A percentile compares a stretch with the other conserved stretches of the same genome.
phyloP scores from a whole-genome alignment of 441 rosid species.

The Capsella rubella region DNA sequence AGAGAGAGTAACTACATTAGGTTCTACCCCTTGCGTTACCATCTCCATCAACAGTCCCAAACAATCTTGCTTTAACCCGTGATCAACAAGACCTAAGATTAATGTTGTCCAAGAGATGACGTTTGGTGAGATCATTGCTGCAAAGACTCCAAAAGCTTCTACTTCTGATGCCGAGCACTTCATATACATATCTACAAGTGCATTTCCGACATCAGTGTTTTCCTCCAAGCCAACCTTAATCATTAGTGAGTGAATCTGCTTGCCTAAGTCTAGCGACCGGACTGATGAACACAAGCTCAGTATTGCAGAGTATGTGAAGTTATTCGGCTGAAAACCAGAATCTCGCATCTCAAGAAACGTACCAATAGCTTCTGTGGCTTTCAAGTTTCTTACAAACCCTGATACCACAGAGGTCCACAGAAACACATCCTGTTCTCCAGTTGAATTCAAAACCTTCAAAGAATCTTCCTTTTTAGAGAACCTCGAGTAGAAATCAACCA shows the following conservation, averaged over 20 bases:
- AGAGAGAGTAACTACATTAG: slow-evolving; percentile 62
- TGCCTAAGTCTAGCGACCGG: slow-evolving; percentile 50
- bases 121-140: slow-evolving; percentile 54
- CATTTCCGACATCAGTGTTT: slow-evolving; percentile 55
- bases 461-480: slow-evolving; percentile 52
- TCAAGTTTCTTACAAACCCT: slow-evolving; percentile 50
- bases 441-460: slow-evolving; percentile 44
- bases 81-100: slow-evolving; percentile 64
- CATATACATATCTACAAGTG: slow-evolving; percentile 59
- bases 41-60: slow-evolving; percentile 52
- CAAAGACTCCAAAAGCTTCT: slow-evolving; percentile 56
- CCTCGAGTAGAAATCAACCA: slow-evolving; percentile 56
- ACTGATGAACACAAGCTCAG: slow-evolving; percentile 51
- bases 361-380: slow-evolving; percentile 48
- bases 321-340: slow-evolving; percentile 49
- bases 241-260: slow-evolving; percentile 55
- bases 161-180: slow-evolving; percentile 50
- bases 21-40: slow-evolving; percentile 57
- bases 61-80: slow-evolving; percentile 52
- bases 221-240: slow-evolving; percentile 48
- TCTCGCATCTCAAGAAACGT: slow-evolving; percentile 53
- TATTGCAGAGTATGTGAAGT: slow-evolving; percentile 51
- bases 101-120: slow-evolving; percentile 77
- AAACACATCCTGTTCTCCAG: slow-evolving; percentile 47
- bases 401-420: slow-evolving; percentile 59